These are phyloP conservation scores for Eutrema yunnanense DNA, from an alignment of 345 rosid species.

Conservation along the genomic window DNA sequence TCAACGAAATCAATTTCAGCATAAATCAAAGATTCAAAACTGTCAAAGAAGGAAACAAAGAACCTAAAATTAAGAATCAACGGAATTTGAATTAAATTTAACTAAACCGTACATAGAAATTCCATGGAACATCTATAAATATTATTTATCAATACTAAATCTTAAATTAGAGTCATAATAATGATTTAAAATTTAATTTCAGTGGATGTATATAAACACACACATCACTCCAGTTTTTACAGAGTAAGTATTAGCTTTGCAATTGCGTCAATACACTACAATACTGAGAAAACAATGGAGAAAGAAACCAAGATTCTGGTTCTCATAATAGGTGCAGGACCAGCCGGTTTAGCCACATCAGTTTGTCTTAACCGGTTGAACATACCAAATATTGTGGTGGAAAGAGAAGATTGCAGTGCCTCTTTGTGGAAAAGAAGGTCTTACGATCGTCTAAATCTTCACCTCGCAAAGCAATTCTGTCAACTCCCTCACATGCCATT, in stretches of 20 bases:
- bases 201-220: no score
- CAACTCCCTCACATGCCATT: constrained; percentile 45
- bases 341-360: constrained; percentile 50
- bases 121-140: no score
- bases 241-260: not conserved
- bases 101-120: no score
- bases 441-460: constrained; percentile 46
- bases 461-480: constrained; percentile 47
- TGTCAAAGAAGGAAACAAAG: no score
- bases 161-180: no score
- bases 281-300: constrained; percentile 2
- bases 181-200: no score
- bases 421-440: constrained; percentile 50
- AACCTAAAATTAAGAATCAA: no score
- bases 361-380: constrained; percentile 39
- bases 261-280: not conserved
- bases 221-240: not conserved
- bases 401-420: constrained; percentile 47
- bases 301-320: constrained; percentile 22
- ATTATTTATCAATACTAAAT: no score
- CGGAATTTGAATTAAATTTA: no score
- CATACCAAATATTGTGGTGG: constrained; percentile 41
- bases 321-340: constrained; percentile 54
- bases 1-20: no score
- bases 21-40: no score